Base-by-base conservation (phyloP, 2,329 filamentous ascomycete species). In the Knoxdaviesia capensis region DNA sequence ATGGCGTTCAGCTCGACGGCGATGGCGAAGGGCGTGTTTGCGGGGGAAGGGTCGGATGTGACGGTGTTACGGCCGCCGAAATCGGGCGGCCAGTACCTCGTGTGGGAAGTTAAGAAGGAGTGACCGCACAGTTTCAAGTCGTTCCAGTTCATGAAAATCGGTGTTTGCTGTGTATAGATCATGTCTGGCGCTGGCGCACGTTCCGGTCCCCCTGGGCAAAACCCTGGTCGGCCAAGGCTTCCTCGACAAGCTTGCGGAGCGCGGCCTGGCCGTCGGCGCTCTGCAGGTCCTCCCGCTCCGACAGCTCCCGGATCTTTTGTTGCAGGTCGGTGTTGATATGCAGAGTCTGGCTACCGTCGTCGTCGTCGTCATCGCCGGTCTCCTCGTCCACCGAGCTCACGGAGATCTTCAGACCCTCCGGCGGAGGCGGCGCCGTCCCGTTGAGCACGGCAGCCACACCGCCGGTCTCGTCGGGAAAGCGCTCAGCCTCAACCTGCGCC, bases 301-400 rank as follows among this genome's bases (percentile, higher is more conserved):
- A 87, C 45, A 98, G 62, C 58, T 94, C 81, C 53, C 96, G 86
- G 53, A 98, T 96, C 42, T 83, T 71, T 49, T 80, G 68, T 53
- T 80, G 75, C 49, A 98, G 20, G 20, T 20, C 20, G 20, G 20
- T 20, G 20, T 20, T 20, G 20, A 20, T 20, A 20, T 49, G 87
- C 86, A 1, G 83, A 76, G 54, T 96, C 86, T 6, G 79, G 72
- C 44, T 20, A 20, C 20, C 20, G 20, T 20, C 20, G 20, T 20
- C 20, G 20, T 66, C 67, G 1, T 65, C 67, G 6, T 72, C 71
- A 8, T 73, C 74, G 6, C 40, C 42, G 7, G 39, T 31, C 38
- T 73, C 65, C 50, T 79, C 70, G 5, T 70, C 66, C 65, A 90
- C 77, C 2, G 80, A 81, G 39, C 80, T 80, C 44, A 96, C 59